Percentiles rank a stretch among this genome's conserved stretches.
phyloP scores from a whole-genome alignment of 140 eudicot genomes.

The Ambrosia hybrid region DNA sequence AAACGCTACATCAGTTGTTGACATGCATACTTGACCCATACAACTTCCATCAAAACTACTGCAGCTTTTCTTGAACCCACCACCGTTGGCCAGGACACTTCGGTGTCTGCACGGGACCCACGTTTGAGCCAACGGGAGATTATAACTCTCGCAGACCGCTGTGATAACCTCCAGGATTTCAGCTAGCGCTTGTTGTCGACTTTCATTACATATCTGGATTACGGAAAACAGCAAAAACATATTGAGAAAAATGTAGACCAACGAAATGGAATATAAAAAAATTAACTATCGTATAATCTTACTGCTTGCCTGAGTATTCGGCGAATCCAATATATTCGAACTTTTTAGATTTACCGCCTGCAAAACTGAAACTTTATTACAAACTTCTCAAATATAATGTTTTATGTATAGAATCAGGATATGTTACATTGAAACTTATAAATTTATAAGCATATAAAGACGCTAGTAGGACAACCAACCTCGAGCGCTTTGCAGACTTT shows the following conservation, averaged over 20 bases:
- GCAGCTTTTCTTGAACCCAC: slow-evolving; percentile 82
- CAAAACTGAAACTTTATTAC: slow-evolving; percentile 47
- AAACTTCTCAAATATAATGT: slow-evolving; percentile 12
- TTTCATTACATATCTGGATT: slow-evolving; percentile 82
- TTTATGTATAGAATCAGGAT: background rate
- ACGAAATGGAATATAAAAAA: background rate
- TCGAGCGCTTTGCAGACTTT: slow-evolving; percentile 97
- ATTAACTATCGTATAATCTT: slow-evolving; percentile 7
- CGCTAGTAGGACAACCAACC: slow-evolving; percentile 51
- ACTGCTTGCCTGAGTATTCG: slow-evolving; percentile 75
- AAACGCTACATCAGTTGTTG: slow-evolving; percentile 87
- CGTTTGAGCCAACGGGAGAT: slow-evolving; percentile 85
- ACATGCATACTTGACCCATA: slow-evolving; percentile 94
- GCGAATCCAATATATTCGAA: slow-evolving; percentile 80
- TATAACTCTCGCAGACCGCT: slow-evolving; percentile 74
- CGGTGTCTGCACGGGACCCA: slow-evolving; percentile 98
- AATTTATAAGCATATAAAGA: background rate
- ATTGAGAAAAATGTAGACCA: slow-evolving; percentile 9
- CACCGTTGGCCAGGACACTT: slow-evolving; percentile 80
- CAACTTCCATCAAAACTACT: slow-evolving; percentile 97
- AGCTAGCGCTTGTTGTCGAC: slow-evolving; percentile 80
- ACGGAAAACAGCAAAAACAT: slow-evolving; percentile 27
- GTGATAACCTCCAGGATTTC: slow-evolving; percentile 83
- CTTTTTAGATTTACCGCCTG: slow-evolving; percentile 97
- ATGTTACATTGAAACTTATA: too few species aligned